Evolutionary conservation across 805 yeast genomes (phyloP), one percentile per base, ranked within the genome.

Genomic region (Wickerhamiella parazyma): DNA sequence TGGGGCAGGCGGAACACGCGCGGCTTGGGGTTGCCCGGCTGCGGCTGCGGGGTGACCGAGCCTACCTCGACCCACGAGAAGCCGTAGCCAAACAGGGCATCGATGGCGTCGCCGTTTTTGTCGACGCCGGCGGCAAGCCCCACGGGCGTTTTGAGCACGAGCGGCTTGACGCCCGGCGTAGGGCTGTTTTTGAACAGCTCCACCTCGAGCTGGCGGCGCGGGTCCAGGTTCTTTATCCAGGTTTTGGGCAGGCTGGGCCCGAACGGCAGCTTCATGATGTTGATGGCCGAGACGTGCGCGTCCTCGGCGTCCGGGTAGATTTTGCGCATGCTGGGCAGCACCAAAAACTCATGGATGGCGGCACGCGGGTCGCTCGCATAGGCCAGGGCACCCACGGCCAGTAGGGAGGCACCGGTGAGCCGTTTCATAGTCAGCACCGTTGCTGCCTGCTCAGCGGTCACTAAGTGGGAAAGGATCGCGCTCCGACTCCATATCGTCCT

Each of bases 101-200:
- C 96, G 51, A 89, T 75, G 17, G 84, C 94, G 56, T 85, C 94
- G 42, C 84, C 97, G 55, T 87, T 79, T 64, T 89, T 89, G 62
- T 89, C 97, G 50, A 89, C 72, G 10, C 97, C 97, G 20, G 97
- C 97, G 40, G 97, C 96, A 54, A 87, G 70, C 11, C 96, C 96
- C 40, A 89, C 67, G 19, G 97, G 96, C 45, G 79, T 78, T 17
- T 70, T 69, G 57, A 89, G 64, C 0, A 55, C 65, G 44, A 61
- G 38, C 17, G 57, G 51, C 19, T 49, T 45, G 33, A 59, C 63
- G 20, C 53, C 47, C 9, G 58, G 56, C 35, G 51, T 53, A 18
- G 42, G 24, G 9, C 55, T 40, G 29, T 51, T 49, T 6, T 35
- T 36, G 40, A 61, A 62, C 12, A 62, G 49, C 20, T 51, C 46